Evolutionary conservation across 192 early-diverging fungal species (phyloP), one percentile per base, ranked within the genome.

Genomic region (Backusella morwellensis): DNA sequence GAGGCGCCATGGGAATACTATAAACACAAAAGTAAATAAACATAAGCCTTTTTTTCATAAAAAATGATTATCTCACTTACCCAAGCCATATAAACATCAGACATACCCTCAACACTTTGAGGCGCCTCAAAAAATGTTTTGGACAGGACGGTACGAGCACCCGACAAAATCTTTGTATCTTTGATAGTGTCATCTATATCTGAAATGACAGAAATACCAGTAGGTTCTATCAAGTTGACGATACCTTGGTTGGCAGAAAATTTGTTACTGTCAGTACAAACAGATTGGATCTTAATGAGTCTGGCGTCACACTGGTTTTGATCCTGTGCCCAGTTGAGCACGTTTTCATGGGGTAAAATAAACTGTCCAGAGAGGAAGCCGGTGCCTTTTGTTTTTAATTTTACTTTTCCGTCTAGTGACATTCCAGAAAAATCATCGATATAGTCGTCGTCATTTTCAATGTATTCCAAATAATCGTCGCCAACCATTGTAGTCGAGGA

Each of bases 131-230:
- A 88, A 70, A 95, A 86, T 0, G 92, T 91, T 50, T 87, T 88
- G 59, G 82, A 77, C 29, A 93, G 70, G 12, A 91, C 89, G 4
- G 89, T 88, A 52, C 87, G 84, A 36, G 90, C 87, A 19, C 95
- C 94, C 15, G 81, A 82, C 7, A 88, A 79, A 29, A 97, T 89
- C 29, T 91, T 86, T 0, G 95, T 95, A 7, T 93, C 87, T 80
- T 96, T 96, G 83, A 97, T 97, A 12, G 35, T 70, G 68, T 40
- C 35, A 41, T 38, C 68, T 11, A 70, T 38, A 38, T 40, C 38
- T 9, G 11, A 38, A 40, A 70, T 70, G 23, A 38, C 0, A 70
- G n/a, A 70, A 40, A 70, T 35, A 41, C 35, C 32, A 35, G 21
- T 40, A n/a, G 68, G 68, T 19, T 35, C 66, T 5, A 70, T 38